These are phyloP conservation scores for Microdochium bolleyi DNA, from an alignment of 2,329 filamentous ascomycete species.

Conservation along the genomic window DNA sequence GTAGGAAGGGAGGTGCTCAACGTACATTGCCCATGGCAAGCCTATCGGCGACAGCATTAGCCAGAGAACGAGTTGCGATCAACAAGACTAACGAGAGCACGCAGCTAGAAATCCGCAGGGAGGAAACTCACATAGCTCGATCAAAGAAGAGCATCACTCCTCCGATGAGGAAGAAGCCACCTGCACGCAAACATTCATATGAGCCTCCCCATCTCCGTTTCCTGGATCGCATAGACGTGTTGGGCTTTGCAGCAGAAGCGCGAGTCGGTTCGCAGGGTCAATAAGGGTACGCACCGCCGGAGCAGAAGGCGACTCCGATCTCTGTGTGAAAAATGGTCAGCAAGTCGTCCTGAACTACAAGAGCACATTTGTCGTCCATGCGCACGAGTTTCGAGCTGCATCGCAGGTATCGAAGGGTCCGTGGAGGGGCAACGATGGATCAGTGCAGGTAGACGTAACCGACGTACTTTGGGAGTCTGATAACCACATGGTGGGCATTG, in stretches of 20 bases:
- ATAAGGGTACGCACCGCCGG: conserved; percentile 67
- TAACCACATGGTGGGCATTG: conserved; percentile 90
- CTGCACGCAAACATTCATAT: conserved; percentile 34
- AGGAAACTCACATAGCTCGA: conserved; percentile 68
- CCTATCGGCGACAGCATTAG: conserved; percentile 35
- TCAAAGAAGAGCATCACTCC: conserved; percentile 98
- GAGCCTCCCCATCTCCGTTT: conserved; percentile 12
- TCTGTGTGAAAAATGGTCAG: conserved; percentile 51
- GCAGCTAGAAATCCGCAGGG: no score
- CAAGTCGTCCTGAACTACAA: conserved; percentile 1
- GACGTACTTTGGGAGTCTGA: conserved; percentile 81
- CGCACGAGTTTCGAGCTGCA: neutral
- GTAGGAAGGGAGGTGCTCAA: conserved; percentile 5
- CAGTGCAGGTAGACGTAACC: conserved; percentile 24
- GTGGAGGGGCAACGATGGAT: conserved; percentile 9
- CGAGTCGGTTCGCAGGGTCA: conserved; percentile 6
- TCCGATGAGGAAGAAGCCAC: conserved; percentile 88
- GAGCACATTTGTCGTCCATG: neutral
- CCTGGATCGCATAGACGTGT: conserved; percentile 1
- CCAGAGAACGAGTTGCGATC: neutral
- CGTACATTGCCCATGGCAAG: conserved; percentile 94
- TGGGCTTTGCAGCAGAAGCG: neutral
- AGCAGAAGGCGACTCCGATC: conserved; percentile 95
- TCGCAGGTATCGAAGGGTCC: neutral
- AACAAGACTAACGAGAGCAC: no score